Evolutionary conservation across 192 early-diverging fungal species (phyloP), one percentile per base, ranked within the genome.

Genomic region (Phycomyces nitens): DNA sequence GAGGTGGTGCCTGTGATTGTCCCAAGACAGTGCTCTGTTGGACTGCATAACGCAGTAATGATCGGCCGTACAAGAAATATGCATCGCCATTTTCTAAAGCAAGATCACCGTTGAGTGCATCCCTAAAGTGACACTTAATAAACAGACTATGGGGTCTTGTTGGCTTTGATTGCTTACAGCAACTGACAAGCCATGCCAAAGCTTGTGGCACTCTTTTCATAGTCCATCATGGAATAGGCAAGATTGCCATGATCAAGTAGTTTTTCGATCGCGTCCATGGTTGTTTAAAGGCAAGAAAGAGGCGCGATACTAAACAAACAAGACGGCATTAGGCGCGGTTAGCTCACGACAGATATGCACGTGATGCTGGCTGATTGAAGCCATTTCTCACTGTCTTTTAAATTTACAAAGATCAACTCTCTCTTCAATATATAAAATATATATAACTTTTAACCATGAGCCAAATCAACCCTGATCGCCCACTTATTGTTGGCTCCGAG

Each of bases 11-110:
- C 16, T 52, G 65, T 15, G 54, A 58, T 11, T 84, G 80, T 9
- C 88, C 92, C 49, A 94, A 65, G n/a, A 91, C 85, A 42, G 88
- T 84, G 68, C 72, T 88, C 53, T 90, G 84, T 64, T 88, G 74
- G 44, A 91, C 84, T 12, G 87, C 88, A 59, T 87, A 79, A 55
- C 89, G 81, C n/a, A 92, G 66, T 8, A 94, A 70, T 5, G 90
- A 86, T 15, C 82, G 76, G 21, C 92, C 92, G 65, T 92, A 94
- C 58, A 84, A 69, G 53, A 91, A 86, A 52, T 89, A 68, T 0
- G 80, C 82, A 65, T 92, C 89, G 2, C 87, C 92, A 64, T 84
- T 90, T 52, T 80, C 72, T 34, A 74, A 74, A 14, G 88, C 83
- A 10, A 80, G 72, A 60, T 70, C 70, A 24, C 91, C 91, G 74